Percentiles rank a stretch among this genome's conserved stretches.
These are phyloP conservation scores for Epichloe brachyelytri DNA, from an alignment of 2,329 filamentous ascomycete species.

Conservation along the genomic window DNA sequence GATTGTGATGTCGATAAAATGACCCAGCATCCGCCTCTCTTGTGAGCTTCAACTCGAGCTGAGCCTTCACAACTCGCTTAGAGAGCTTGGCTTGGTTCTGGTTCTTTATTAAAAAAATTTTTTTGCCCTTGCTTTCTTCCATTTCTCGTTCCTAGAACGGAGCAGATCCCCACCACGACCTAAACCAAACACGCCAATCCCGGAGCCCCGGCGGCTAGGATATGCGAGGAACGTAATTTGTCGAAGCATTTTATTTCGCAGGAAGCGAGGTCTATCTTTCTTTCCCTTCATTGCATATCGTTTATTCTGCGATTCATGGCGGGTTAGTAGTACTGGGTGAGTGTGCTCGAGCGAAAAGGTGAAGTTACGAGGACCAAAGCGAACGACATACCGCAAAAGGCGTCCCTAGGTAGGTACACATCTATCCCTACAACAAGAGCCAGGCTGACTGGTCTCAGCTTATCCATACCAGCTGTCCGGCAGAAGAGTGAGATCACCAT, in stretches of 20 bases:
- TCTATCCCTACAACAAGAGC: neutral
- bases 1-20: neutral
- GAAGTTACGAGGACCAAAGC: no score
- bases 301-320: neutral
- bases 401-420: neutral
- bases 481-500: neutral
- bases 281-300: no score
- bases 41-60: neutral
- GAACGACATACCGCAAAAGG: neutral
- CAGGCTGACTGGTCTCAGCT: neutral
- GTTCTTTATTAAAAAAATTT: neutral
- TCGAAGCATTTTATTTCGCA: no score
- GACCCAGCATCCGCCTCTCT: neutral
- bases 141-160: neutral
- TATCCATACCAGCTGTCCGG: neutral
- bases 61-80: neutral
- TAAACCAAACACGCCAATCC: neutral
- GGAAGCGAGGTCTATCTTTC: no score
- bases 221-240: neutral
- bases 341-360: neutral
- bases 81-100: no score
- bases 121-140: neutral
- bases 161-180: neutral
- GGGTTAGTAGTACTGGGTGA: neutral
- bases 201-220: neutral